Conservation (phyloP, 768 basidiomycete species). For the Lactifluus subvellereus region DNA sequence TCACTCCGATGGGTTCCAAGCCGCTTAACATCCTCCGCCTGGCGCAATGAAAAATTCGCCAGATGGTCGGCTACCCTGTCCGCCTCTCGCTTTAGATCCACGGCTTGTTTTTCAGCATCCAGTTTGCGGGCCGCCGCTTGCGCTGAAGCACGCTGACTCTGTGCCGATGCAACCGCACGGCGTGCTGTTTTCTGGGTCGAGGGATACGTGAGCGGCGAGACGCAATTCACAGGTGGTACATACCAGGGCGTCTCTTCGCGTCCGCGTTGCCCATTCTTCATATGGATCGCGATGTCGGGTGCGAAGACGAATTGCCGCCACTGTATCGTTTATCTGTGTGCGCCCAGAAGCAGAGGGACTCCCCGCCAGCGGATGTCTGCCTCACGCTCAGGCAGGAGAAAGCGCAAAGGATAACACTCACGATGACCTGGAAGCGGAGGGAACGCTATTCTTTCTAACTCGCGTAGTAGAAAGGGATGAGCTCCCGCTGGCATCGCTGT, state of each 20-base stretch:
- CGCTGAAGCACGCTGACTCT: conserved; percentile 19
- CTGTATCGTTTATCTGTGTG: conserved; percentile 39
- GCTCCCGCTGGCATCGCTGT: conserved; percentile 1
- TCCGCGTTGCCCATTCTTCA: conserved; percentile 47
- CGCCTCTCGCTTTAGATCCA: conserved; percentile 44
- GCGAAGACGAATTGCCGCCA: conserved; percentile 42
- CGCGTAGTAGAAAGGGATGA: not conserved
- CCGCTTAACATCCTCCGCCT: conserved; percentile 42
- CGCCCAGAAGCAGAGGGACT: conserved; percentile 24
- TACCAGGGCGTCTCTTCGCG: conserved; percentile 43
- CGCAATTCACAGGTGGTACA: conserved; percentile 18
- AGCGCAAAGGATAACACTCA: not conserved
- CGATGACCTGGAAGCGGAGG: conserved; percentile 5
- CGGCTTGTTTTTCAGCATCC: conserved; percentile 32
- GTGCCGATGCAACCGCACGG: conserved; percentile 27
- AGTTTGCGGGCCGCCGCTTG: conserved; percentile 24
- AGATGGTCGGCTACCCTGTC: conserved; percentile 47
- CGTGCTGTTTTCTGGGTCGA: conserved; percentile 36
- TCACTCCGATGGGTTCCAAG: conserved; percentile 43
- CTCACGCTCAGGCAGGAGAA: conserved; percentile 3
- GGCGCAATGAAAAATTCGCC: conserved; percentile 37
- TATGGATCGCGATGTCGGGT: conserved; percentile 42
- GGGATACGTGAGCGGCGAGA: not conserved
- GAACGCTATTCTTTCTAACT: not conserved
- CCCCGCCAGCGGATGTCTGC: not conserved